Conservation (phyloP, 805 yeast species). For the Debaryomyces prosopidis region DNA sequence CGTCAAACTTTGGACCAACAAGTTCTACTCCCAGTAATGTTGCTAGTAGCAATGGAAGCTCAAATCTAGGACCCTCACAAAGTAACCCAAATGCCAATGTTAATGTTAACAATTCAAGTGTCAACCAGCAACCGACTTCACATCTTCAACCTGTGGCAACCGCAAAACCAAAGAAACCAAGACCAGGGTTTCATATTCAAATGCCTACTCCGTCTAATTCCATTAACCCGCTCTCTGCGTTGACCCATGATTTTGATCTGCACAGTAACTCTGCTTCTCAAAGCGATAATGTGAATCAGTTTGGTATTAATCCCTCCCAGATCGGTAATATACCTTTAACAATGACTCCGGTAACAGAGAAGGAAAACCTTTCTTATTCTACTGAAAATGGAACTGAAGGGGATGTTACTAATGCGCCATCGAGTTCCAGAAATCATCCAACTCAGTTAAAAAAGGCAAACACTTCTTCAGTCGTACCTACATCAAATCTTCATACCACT, state of each 20-base stretch:
- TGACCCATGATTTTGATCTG: constrained; percentile 28
- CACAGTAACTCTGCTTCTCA: not conserved
- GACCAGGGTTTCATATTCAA: constrained; percentile 63
- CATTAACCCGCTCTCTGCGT: constrained; percentile 34
- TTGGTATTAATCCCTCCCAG: constrained; percentile 60
- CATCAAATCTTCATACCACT: not conserved
- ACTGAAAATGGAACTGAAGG: constrained; percentile 8
- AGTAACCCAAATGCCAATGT: not conserved
- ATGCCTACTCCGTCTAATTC: constrained; percentile 69
- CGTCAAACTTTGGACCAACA: not conserved
- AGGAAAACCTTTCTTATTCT: constrained; percentile 19
- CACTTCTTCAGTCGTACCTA: not conserved
- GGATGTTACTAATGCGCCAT: constrained; percentile 6
- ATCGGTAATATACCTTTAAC: constrained; percentile 55
- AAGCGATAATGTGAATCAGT: constrained; percentile 57
- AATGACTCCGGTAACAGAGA: constrained; percentile 82
- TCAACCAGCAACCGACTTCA: not conserved
- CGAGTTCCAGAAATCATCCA: constrained; percentile 4
- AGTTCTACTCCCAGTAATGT: not conserved
- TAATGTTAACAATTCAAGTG: not conserved
- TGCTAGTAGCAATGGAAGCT: not conserved
- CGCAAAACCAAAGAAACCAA: constrained; percentile 34
- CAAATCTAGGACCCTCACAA: not conserved
- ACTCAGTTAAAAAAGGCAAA: constrained; percentile 15
- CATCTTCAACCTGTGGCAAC: not conserved